phyloP scores from a whole-genome alignment of 208 protist genomes.

The Trypanosoma melophagium region DNA sequence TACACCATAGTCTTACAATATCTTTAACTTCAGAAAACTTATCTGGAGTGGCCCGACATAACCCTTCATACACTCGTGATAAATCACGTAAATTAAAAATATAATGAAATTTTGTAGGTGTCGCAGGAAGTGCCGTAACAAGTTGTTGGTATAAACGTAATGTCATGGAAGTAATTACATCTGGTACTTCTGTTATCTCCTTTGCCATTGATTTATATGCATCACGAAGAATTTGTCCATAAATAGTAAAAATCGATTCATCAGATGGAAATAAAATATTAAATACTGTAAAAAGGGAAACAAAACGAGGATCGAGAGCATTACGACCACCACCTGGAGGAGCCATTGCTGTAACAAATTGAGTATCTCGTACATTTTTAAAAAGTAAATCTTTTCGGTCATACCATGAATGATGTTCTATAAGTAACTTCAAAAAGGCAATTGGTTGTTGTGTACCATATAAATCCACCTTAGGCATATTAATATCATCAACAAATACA shows the following conservation, averaged over 20 bases:
- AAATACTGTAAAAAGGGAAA: slow-evolving; percentile 97
- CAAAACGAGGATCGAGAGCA: slow-evolving; percentile 96
- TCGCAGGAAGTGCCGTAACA: slow-evolving; percentile 92
- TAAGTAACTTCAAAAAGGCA: slow-evolving; percentile 97
- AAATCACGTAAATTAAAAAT: slow-evolving; percentile 99
- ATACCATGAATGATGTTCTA: slow-evolving; percentile 96
- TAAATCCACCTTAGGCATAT: slow-evolving; percentile 98
- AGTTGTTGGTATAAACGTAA: slow-evolving; percentile 94
- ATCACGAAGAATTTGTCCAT: slow-evolving; percentile 92
- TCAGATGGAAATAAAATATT: slow-evolving; percentile 97
- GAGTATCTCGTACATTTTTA: slow-evolving; percentile 95
- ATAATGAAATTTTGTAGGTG: slow-evolving; percentile 99
- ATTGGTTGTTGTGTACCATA: slow-evolving; percentile 99
- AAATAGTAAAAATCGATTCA: slow-evolving; percentile 96
- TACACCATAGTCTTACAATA: slow-evolving; percentile 97
- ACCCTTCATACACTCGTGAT: slow-evolving; percentile 97
- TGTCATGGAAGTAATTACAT: slow-evolving; percentile 89
- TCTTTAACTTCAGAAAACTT: slow-evolving; percentile 70
- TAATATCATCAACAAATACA: slow-evolving; percentile 98
- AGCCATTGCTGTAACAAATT: slow-evolving; percentile 97
- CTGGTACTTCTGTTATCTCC: slow-evolving; percentile 41
- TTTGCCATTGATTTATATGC: slow-evolving; percentile 81
- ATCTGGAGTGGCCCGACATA: slow-evolving; percentile 93
- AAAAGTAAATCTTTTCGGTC: slow-evolving; percentile 96
- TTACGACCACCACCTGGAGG: slow-evolving; percentile 97